Evolutionary conservation across 306 rosid genomes (phyloP).

Genomic region (Neltuma alba): DNA sequence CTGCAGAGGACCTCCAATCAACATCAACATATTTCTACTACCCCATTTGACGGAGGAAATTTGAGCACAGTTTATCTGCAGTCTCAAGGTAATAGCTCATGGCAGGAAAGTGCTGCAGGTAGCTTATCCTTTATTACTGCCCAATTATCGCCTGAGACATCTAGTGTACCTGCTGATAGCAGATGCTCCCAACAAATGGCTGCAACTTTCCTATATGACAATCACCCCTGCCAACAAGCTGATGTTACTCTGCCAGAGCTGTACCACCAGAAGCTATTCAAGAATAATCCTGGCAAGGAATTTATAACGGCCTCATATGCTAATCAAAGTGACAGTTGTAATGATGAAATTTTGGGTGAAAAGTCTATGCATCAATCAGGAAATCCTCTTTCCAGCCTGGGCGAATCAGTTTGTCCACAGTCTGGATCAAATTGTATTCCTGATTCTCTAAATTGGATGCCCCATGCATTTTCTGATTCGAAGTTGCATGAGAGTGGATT

Average conservation of each 20-base stretch:
- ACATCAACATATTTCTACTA: slow-evolving; percentile 44
- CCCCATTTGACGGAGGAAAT: slow-evolving; percentile 45
- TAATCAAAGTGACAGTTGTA: slow-evolving; percentile 38
- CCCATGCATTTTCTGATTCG: slow-evolving; percentile 77
- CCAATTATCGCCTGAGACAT: slow-evolving; percentile 44
- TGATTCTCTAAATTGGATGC: slow-evolving; percentile 46
- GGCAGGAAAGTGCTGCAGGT: slow-evolving; percentile 51
- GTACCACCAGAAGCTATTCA: slow-evolving; percentile 36
- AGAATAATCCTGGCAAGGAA: slow-evolving; percentile 37
- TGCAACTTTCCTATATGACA: slow-evolving; percentile 37
- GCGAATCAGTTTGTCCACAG: slow-evolving; percentile 39
- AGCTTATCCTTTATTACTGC: slow-evolving; percentile 46
- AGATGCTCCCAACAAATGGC: slow-evolving; percentile 39
- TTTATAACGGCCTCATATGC: slow-evolving; percentile 30
- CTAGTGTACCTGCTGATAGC: slow-evolving; percentile 32
- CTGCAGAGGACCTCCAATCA: slow-evolving; percentile 33
- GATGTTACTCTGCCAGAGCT: slow-evolving; percentile 37
- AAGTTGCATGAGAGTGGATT: slow-evolving; percentile 61
- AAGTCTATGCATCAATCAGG: slow-evolving; percentile 44
- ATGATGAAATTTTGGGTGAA: slow-evolving; percentile 42
- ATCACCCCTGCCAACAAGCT: slow-evolving; percentile 34
- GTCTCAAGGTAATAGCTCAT: slow-evolving; percentile 46
- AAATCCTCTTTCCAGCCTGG: slow-evolving; percentile 43
- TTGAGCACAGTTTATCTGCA: slow-evolving; percentile 46
- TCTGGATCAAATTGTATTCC: slow-evolving; percentile 40